These are phyloP conservation scores for Gymnopilus junonius DNA, from an alignment of 768 basidiomycete species.

Conservation along the genomic window DNA sequence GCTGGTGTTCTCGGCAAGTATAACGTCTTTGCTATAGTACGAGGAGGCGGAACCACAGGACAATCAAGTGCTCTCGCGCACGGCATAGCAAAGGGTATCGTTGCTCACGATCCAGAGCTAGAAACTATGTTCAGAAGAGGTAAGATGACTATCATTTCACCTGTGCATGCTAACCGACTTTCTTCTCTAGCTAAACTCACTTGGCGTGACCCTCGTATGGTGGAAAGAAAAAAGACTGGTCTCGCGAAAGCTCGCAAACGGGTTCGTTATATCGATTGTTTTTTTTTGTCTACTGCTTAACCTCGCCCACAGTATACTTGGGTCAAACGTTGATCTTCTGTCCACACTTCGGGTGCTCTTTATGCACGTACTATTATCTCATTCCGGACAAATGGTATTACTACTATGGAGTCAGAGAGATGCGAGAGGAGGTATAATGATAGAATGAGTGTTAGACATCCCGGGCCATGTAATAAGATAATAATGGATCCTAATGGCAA, in stretches of 20 bases:
- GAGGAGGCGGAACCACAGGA: constrained; percentile 90
- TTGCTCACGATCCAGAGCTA: constrained; percentile 70
- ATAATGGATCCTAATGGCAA: constrained; percentile 17
- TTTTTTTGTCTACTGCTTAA: constrained; percentile 7
- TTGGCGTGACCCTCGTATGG: constrained; percentile 94
- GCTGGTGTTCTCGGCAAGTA: constrained; percentile 85
- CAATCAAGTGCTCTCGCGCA: constrained; percentile 88
- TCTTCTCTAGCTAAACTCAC: constrained; percentile 72
- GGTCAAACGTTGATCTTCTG: constrained; percentile 84
- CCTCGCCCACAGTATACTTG: constrained; percentile 71
- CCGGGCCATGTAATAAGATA: constrained; percentile 13
- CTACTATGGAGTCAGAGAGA: constrained; percentile 18
- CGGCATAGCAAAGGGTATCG: constrained; percentile 77
- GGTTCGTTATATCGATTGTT: constrained; percentile 51
- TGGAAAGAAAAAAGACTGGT: constrained; percentile 97
- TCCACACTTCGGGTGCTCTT: constrained; percentile 12
- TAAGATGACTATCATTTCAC: constrained; percentile 35
- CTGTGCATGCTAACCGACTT: constrained; percentile 7
- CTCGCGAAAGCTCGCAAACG: constrained; percentile 89
- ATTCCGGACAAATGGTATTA: constrained; percentile 20
- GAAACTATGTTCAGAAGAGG: constrained; percentile 73
- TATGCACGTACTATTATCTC: constrained; percentile 24
- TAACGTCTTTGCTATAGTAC: constrained; percentile 74
- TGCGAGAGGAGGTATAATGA: constrained; percentile 21
- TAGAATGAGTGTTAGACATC: constrained; percentile 18